Evolutionary conservation across 352 stramenopile genomes (phyloP).

Genomic region (Thalassiosira allenii): DNA sequence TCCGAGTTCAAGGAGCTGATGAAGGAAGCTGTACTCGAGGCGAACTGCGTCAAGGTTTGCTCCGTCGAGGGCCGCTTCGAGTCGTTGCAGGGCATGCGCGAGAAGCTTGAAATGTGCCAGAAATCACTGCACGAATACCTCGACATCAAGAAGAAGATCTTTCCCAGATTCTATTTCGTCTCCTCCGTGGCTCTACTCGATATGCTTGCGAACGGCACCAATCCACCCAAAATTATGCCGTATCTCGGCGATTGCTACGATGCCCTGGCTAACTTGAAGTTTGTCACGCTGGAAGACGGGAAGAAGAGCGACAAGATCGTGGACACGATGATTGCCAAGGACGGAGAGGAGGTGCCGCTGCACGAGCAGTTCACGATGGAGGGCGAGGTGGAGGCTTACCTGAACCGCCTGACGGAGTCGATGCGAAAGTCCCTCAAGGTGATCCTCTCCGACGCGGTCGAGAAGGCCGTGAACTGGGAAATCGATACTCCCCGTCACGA

Average conservation of each 20-base stretch:
- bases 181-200: slow-evolving; percentile 94
- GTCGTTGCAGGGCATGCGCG: slow-evolving; percentile 88
- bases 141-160: slow-evolving; percentile 96
- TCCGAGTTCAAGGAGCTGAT: slow-evolving; percentile 88
- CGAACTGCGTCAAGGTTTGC: slow-evolving; percentile 82
- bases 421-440: slow-evolving; percentile 90
- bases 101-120: slow-evolving; percentile 94
- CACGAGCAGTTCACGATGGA: slow-evolving; percentile 85
- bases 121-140: slow-evolving; percentile 96
- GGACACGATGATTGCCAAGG: slow-evolving; percentile 95
- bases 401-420: slow-evolving; percentile 93
- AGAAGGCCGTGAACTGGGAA: slow-evolving; percentile 94
- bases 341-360: slow-evolving; percentile 92
- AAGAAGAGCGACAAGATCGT: slow-evolving; percentile 85
- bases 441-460: slow-evolving; percentile 91
- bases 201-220: slow-evolving; percentile 95
- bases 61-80: slow-evolving; percentile 88
- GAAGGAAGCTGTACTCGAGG: slow-evolving; percentile 84
- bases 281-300: slow-evolving; percentile 75
- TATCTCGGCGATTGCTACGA: slow-evolving; percentile 98
- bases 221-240: slow-evolving; percentile 97
- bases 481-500: slow-evolving; percentile 94
- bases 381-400: slow-evolving; percentile 91
- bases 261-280: slow-evolving; percentile 89
- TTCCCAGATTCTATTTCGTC: slow-evolving; percentile 97